Evolutionary conservation across 257 asterid species (phyloP).

Genomic region (Eucommia ulmoides): DNA sequence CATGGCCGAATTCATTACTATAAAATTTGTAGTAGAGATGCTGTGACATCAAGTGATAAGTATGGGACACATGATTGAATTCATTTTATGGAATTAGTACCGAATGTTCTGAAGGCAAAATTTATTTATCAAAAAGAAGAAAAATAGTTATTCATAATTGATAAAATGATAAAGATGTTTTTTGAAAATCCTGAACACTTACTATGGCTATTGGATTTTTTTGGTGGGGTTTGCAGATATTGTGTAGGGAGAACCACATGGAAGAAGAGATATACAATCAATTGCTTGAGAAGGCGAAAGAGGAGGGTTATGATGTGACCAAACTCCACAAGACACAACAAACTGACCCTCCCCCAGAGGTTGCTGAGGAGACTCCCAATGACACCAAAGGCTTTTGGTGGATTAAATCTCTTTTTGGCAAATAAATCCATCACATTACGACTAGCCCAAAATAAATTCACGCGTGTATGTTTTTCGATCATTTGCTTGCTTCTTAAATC

Average conservation of each 20-base stretch:
- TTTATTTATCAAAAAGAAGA: background rate
- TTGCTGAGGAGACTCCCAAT: conserved; percentile 18
- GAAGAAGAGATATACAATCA: conserved; percentile 42
- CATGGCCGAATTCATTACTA: too few species aligned
- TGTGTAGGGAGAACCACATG: conserved; percentile 34
- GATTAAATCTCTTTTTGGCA: conserved; percentile 74
- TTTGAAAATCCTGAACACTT: background rate
- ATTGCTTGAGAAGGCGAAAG: conserved; percentile 48
- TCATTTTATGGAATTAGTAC: background rate
- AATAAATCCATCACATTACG: conserved; percentile 6
- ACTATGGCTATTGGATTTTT: background rate
- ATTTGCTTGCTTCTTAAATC: too few species aligned
- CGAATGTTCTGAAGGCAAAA: background rate
- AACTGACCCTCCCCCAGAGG: conserved; percentile 39
- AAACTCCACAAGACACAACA: conserved; percentile 64
- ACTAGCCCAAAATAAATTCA: too few species aligned
- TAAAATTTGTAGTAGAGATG: too few species aligned
- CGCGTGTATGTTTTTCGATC: too few species aligned
- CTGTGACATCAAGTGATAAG: too few species aligned
- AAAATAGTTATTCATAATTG: background rate
- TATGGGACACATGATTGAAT: too few species aligned
- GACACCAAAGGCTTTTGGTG: conserved; percentile 78
- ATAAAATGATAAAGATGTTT: background rate
- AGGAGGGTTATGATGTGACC: conserved; percentile 64
- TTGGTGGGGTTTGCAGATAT: conserved; percentile 41